These are phyloP conservation scores for Eragrostis tef DNA, from an alignment of 202 grass and related monocot genomes.

Conservation along the genomic window DNA sequence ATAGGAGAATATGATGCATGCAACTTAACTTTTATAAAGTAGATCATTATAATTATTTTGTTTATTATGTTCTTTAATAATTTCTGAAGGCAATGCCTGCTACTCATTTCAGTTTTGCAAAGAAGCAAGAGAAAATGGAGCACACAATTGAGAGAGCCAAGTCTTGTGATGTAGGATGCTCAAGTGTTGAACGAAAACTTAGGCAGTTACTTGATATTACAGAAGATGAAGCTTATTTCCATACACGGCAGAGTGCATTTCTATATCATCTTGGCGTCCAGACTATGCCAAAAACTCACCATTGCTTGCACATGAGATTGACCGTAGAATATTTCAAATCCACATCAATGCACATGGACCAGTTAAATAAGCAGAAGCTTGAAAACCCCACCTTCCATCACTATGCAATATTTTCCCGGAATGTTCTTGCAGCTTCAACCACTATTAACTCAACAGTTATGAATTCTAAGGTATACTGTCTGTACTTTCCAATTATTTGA, in stretches of 20 bases:
- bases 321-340: slow-evolving; percentile 95
- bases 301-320: slow-evolving; percentile 88
- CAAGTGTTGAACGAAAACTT: slow-evolving; percentile 65
- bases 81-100: slow-evolving; percentile 38
- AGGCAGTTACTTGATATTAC: slow-evolving; percentile 82
- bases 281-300: slow-evolving; percentile 82
- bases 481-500: slow-evolving; percentile 19
- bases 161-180: slow-evolving; percentile 59
- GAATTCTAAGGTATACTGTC: slow-evolving; percentile 68
- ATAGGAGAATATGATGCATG: neutral
- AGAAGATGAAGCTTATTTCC: slow-evolving; percentile 92
- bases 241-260: slow-evolving; percentile 88
- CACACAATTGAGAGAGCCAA: slow-evolving; percentile 49
- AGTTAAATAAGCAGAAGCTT: slow-evolving; percentile 47
- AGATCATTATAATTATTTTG: neutral
- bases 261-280: slow-evolving; percentile 77
- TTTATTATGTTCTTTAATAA: slow-evolving; percentile 10
- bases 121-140: slow-evolving; percentile 61
- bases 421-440: slow-evolving; percentile 79
- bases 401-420: slow-evolving; percentile 81
- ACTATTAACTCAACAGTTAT: slow-evolving; percentile 77
- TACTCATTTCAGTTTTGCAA: slow-evolving; percentile 50
- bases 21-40: neutral
- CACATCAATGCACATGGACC: slow-evolving; percentile 10
- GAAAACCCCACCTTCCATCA: slow-evolving; percentile 57